Percentiles rank a stretch among this genome's conserved stretches.
phyloP scores from a whole-genome alignment of 345 rosid species.

The Moricandia arvensis region DNA sequence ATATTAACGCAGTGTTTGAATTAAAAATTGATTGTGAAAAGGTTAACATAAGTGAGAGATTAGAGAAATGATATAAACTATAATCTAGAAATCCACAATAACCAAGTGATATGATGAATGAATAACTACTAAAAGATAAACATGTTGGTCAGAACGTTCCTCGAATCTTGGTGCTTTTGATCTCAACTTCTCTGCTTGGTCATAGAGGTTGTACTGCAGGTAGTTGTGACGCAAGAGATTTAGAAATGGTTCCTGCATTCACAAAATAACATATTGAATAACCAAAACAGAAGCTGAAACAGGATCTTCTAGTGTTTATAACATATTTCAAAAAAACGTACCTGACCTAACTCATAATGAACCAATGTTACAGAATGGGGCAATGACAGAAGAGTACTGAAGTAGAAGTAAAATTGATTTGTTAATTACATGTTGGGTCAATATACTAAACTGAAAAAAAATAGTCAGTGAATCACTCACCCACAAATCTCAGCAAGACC shows the following conservation, averaged over 20 bases:
- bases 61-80: neutral
- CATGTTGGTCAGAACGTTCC: constrained; percentile 55
- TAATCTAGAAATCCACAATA: neutral
- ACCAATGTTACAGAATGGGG: constrained; percentile 75
- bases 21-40: neutral
- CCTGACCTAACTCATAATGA: constrained; percentile 88
- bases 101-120: neutral
- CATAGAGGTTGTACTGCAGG: constrained; percentile 76
- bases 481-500: constrained; percentile 82
- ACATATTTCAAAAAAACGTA: constrained; percentile 32
- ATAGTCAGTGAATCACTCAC: constrained; percentile 41
- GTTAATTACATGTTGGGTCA: neutral
- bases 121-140: too few species aligned
- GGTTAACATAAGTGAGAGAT: neutral
- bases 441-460: neutral
- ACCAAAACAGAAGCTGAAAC: neutral
- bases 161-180: constrained; percentile 83
- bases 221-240: constrained; percentile 76
- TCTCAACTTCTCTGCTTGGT: constrained; percentile 85
- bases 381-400: constrained; percentile 73
- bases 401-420: neutral
- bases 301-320: neutral
- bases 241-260: constrained; percentile 78
- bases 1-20: neutral
- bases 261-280: neutral